Conservation (phyloP, 345 rosid species). For the Salix koriyanagi region DNA sequence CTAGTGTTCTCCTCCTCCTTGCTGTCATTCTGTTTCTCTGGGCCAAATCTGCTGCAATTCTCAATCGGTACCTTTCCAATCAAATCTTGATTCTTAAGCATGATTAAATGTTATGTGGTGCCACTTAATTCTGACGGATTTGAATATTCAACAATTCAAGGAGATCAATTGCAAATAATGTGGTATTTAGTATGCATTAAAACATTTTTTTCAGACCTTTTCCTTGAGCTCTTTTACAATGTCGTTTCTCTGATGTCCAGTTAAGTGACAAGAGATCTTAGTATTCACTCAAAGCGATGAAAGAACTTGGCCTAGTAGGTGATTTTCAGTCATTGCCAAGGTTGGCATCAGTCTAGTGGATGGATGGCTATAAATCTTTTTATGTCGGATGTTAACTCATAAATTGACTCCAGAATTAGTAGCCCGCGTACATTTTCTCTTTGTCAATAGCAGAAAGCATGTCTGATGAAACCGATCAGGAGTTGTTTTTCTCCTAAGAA, state of each 20-base stretch:
- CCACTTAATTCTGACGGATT: background rate
- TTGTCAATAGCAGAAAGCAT: background rate
- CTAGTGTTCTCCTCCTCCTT: constrained; percentile 87
- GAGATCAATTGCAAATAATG: background rate
- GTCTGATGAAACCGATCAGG: background rate
- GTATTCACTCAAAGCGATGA: background rate
- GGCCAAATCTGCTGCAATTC: constrained; percentile 96
- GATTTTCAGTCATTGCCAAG: background rate
- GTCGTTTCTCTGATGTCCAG: background rate
- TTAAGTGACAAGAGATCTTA: background rate
- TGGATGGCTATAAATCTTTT: background rate
- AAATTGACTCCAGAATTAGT: background rate
- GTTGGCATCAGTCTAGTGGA: background rate
- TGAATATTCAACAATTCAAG: background rate
- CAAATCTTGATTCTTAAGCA: background rate
- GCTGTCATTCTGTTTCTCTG: constrained; percentile 70
- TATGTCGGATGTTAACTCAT: background rate
- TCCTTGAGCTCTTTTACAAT: background rate
- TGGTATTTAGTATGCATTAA: background rate
- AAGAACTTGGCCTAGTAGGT: background rate
- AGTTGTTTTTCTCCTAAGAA: background rate
- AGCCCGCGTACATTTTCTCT: background rate
- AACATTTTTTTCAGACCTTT: background rate
- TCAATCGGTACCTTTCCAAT: constrained; percentile 55
- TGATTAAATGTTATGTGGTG: background rate